These are phyloP conservation scores for Calendula officinalis DNA, from an alignment of 129 eudicot genomes.

Conservation along the genomic window DNA sequence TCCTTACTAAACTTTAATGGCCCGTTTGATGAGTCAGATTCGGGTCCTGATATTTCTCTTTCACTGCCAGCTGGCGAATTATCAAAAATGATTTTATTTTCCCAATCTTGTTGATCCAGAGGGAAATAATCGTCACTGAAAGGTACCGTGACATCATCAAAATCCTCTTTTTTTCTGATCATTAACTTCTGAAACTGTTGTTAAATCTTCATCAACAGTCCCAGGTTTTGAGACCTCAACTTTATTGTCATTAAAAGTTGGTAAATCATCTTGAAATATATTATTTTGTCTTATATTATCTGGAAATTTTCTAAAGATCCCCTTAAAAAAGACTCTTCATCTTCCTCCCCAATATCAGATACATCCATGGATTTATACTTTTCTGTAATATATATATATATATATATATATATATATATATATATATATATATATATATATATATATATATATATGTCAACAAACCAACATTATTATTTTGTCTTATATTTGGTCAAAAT, in stretches of 20 bases:
- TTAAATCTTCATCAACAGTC: conserved; percentile 29
- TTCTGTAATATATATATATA: too few species aligned
- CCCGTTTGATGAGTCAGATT: conserved; percentile 31
- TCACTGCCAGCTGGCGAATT: conserved; percentile 56
- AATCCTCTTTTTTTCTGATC: conserved; percentile 47
- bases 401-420: too few species aligned
- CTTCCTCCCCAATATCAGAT: conserved; percentile 64
- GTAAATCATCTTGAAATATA: conserved; percentile 38
- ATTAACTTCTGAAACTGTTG: conserved; percentile 24
- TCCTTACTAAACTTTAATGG: conserved; percentile 14
- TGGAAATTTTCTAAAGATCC: conserved; percentile 51
- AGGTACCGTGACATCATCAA: conserved; percentile 33
- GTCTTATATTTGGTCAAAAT: too few species aligned
- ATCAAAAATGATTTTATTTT: conserved; percentile 71
- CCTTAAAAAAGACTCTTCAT: conserved; percentile 69
- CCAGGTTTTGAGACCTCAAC: conserved; percentile 35
- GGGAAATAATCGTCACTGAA: conserved; percentile 45
- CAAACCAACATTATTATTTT: conserved; percentile 13
- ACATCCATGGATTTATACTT: conserved; percentile 56
- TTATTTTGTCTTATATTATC: conserved; percentile 32
- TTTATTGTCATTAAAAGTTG: conserved; percentile 32
- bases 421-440: too few species aligned
- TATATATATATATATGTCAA: conserved; percentile 12
- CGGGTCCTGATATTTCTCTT: conserved; percentile 75
- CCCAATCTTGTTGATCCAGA: conserved; percentile 96